These are phyloP conservation scores for Cyclotella atomus DNA, from an alignment of 108 stramenopile genomes.

Conservation along the genomic window DNA sequence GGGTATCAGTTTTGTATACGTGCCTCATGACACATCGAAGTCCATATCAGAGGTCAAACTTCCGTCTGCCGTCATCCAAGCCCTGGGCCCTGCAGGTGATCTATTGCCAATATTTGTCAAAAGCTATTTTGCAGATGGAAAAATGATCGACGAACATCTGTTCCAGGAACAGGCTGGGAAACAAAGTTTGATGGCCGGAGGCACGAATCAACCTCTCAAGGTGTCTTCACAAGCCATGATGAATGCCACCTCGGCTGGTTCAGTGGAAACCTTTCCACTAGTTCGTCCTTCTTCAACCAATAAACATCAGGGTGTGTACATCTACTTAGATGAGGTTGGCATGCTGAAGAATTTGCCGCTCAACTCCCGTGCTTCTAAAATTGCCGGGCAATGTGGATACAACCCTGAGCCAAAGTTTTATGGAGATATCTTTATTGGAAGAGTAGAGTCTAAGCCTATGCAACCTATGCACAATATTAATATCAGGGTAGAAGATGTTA, in stretches of 20 bases:
- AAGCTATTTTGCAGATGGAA: constrained; percentile 66
- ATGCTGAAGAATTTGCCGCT: constrained; percentile 76
- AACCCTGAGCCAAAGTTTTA: constrained; percentile 85
- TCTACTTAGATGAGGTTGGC: constrained; percentile 88
- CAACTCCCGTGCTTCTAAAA: constrained; percentile 61
- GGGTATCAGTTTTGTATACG: constrained; percentile 56
- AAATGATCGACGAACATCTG: constrained; percentile 59
- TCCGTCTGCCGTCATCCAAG: constrained; percentile 21
- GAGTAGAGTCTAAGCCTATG: constrained; percentile 42
- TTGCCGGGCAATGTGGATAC: constrained; percentile 65
- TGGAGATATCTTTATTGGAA: constrained; percentile 83
- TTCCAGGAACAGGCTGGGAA: constrained; percentile 67
- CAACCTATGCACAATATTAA: constrained; percentile 52
- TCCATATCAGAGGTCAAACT: constrained; percentile 53
- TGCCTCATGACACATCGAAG: constrained; percentile 75
- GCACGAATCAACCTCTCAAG: constrained; percentile 20
- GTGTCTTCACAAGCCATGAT: constrained; percentile 21
- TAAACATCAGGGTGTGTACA: constrained; percentile 60
- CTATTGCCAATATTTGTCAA: constrained; percentile 56
- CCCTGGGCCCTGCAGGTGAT: constrained; percentile 54
- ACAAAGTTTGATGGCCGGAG: constrained; percentile 54
- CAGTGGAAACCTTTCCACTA: constrained; percentile 79
- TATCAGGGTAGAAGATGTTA: constrained; percentile 54
- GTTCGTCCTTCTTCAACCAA: constrained; percentile 76
- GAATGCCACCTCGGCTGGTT: constrained; percentile 65